A percentile compares a stretch with the other conserved stretches of the same genome.
Evolutionary conservation across 371 early-diverging fungal species (phyloP).

Genomic region (Mortierella sp.): DNA sequence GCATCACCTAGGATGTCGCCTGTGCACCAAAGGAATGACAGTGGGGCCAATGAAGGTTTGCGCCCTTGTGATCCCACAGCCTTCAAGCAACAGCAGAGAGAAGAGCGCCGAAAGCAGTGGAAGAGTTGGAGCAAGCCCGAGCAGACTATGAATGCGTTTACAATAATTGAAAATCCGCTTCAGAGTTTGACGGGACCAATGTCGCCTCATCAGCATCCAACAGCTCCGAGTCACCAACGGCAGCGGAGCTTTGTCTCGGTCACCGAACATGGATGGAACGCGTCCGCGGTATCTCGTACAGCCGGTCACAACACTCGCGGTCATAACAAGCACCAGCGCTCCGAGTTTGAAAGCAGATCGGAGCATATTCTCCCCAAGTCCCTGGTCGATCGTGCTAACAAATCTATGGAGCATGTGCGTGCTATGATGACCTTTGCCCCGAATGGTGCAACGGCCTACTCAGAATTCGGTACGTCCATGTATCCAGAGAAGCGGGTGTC

Average conservation of each 20-base stretch:
- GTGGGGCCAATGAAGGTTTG: not conserved
- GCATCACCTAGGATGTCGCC: slow-evolving; percentile 27
- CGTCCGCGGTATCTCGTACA: slow-evolving; percentile 4
- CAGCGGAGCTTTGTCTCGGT: slow-evolving; percentile 18
- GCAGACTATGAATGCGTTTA: slow-evolving; percentile 27
- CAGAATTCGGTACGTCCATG: slow-evolving; percentile 22
- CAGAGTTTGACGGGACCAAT: slow-evolving; percentile 11
- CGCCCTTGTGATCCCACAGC: not conserved
- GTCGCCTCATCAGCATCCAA: slow-evolving; percentile 15
- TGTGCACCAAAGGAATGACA: slow-evolving; percentile 14
- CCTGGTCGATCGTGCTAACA: slow-evolving; percentile 33
- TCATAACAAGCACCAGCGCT: slow-evolving; percentile 23
- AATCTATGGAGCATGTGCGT: slow-evolving; percentile 35
- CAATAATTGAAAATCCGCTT: slow-evolving; percentile 21
- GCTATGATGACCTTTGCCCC: slow-evolving; percentile 16
- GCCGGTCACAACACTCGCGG: slow-evolving; percentile 29
- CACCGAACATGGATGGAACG: slow-evolving; percentile 16
- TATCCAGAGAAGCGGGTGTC: slow-evolving; percentile 32
- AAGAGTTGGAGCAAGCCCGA: slow-evolving; percentile 49
- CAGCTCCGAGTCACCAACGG: slow-evolving; percentile 4
- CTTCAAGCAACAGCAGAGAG: slow-evolving; percentile 11
- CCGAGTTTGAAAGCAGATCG: slow-evolving; percentile 15
- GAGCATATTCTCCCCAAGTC: slow-evolving; percentile 24
- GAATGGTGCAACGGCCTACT: slow-evolving; percentile 4
- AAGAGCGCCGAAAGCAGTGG: slow-evolving; percentile 47